phyloP scores from a whole-genome alignment of 768 basidiomycete genomes.

The Solioccasus polychromus region DNA sequence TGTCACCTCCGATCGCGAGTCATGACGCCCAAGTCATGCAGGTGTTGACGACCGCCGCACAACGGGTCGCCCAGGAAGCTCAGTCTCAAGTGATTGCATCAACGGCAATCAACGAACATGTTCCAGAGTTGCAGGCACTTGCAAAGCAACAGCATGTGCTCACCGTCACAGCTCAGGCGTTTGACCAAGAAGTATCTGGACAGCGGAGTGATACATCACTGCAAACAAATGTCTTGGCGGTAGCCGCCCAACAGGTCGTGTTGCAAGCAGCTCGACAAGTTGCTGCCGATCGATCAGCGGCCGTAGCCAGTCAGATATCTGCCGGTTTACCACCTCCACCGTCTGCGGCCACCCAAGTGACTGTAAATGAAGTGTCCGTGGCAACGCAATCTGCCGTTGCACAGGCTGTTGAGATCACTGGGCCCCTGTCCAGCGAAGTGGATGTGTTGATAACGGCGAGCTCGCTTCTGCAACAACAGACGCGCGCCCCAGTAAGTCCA shows the following conservation, averaged over 20 bases:
- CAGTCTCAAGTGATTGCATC: constrained; percentile 63
- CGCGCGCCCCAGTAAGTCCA: constrained; percentile 28
- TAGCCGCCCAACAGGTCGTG: constrained; percentile 79
- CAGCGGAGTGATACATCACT: constrained; percentile 45
- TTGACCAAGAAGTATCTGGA: constrained; percentile 66
- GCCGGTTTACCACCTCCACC: constrained; percentile 37
- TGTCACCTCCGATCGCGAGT: constrained; percentile 35
- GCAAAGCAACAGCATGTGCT: constrained; percentile 82
- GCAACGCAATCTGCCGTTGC: constrained; percentile 78
- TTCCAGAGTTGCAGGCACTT: constrained; percentile 58
- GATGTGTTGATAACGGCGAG: constrained; percentile 76
- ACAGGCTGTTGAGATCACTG: constrained; percentile 75
- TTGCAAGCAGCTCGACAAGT: constrained; percentile 69
- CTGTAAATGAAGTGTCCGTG: constrained; percentile 55
- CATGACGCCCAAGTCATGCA: constrained; percentile 73
- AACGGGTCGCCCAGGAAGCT: constrained; percentile 72
- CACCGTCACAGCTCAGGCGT: constrained; percentile 66
- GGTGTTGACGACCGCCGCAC: constrained; percentile 73
- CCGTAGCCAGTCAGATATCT: constrained; percentile 38
- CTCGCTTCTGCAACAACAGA: constrained; percentile 47
- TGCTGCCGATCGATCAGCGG: constrained; percentile 49
- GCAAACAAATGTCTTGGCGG: constrained; percentile 57
- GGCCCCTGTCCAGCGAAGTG: constrained; percentile 70
- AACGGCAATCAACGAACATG: constrained; percentile 43
- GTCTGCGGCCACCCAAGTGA: constrained; percentile 39